Conservation (phyloP, 2,329 filamentous ascomycete genomes). For the Aureobasidium sp. region DNA sequence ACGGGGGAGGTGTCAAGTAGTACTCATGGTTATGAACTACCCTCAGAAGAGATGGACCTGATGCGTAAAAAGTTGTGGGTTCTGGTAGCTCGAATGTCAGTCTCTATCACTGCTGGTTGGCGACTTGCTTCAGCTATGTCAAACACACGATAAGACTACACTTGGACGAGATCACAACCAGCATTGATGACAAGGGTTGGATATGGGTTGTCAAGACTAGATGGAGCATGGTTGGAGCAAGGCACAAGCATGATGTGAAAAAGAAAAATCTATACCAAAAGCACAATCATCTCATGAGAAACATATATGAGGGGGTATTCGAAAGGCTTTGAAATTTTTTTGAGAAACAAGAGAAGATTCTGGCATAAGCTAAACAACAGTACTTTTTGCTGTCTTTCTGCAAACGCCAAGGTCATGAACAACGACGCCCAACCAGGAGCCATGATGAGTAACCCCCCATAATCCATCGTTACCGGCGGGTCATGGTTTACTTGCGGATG, state of each 20-base stretch:
- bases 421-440: constrained; percentile 12
- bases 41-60: no score
- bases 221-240: neutral
- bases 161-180: no score
- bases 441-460: constrained; percentile 3
- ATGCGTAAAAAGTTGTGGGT: no score
- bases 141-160: no score
- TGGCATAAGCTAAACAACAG: constrained; percentile 4
- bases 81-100: no score
- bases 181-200: no score
- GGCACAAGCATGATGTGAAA: neutral
- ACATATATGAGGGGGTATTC: constrained; percentile 4
- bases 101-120: no score
- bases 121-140: no score
- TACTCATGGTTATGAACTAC: no score
- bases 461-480: constrained; percentile 1
- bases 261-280: neutral
- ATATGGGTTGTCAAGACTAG: no score
- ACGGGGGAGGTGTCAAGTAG: no score
- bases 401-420: constrained; percentile 10
- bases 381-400: constrained; percentile 11
- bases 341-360: constrained; percentile 6
- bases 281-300: constrained; percentile 5
- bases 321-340: constrained; percentile 3
- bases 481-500: constrained; percentile 79